These are phyloP conservation scores for Oryza punctata DNA, from an alignment of 176 grass and related monocot genomes.

Conservation along the genomic window DNA sequence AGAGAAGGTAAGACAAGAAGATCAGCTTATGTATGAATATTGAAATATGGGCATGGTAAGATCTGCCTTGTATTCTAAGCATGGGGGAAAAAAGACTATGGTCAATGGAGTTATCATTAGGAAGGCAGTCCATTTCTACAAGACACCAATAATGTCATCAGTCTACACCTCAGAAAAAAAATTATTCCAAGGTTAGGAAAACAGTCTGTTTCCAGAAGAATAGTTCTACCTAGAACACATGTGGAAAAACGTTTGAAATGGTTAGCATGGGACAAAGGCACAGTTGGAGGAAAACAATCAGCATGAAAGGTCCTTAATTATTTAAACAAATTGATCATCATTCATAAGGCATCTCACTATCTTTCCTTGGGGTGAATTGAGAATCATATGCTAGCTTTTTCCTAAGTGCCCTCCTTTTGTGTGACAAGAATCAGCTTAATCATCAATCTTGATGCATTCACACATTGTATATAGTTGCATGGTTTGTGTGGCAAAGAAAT, in stretches of 20 bases:
- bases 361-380: background rate
- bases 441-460: background rate
- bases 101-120: slow-evolving; percentile 66
- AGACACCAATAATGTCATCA: slow-evolving; percentile 35
- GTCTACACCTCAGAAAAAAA: slow-evolving; percentile 21
- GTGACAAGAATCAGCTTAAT: slow-evolving; percentile 3
- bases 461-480: background rate
- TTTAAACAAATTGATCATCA: slow-evolving; percentile 20
- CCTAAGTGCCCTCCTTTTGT: background rate
- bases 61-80: slow-evolving; percentile 54
- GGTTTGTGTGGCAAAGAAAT: background rate
- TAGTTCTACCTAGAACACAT: slow-evolving; percentile 53
- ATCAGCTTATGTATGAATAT: slow-evolving; percentile 40
- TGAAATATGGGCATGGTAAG: slow-evolving; percentile 37
- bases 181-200: slow-evolving; percentile 43
- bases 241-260: slow-evolving; percentile 18
- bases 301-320: background rate
- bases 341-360: slow-evolving; percentile 9
- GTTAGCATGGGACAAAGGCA: slow-evolving; percentile 34
- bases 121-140: slow-evolving; percentile 64
- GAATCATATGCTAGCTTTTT: background rate
- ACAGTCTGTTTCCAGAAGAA: slow-evolving; percentile 44
- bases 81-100: background rate
- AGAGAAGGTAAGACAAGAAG: background rate
- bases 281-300: slow-evolving; percentile 31